Percentiles rank a stretch among this genome's conserved stretches.
phyloP scores from a whole-genome alignment of 2,329 filamentous ascomycete species.

The Curvularia spicifera region DNA sequence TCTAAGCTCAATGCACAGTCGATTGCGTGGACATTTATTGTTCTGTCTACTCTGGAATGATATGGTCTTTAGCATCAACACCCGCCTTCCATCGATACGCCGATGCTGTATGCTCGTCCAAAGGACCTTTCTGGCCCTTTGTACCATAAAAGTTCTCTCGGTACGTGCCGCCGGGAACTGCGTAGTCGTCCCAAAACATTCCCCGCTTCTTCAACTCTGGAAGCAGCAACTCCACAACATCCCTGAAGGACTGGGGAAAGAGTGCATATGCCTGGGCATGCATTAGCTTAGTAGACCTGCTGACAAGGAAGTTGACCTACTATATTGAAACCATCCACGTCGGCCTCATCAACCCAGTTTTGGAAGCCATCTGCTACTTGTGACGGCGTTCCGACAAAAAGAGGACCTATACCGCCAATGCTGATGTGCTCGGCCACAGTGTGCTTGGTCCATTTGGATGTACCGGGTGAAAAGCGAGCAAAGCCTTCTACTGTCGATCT shows the following conservation, averaged over 20 bases:
- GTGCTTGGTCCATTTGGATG: slow-evolving; percentile 74
- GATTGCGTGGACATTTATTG: neutral
- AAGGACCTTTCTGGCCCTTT: slow-evolving; percentile 58
- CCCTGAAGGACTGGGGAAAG: slow-evolving; percentile 72
- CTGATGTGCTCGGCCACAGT: slow-evolving; percentile 72
- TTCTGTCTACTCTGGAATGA: slow-evolving; percentile 26
- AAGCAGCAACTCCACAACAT: slow-evolving; percentile 69
- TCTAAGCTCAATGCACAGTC: neutral
- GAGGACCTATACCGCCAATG: slow-evolving; percentile 70
- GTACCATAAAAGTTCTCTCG: slow-evolving; percentile 66
- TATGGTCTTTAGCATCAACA: slow-evolving; percentile 40
- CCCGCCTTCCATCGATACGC: slow-evolving; percentile 54
- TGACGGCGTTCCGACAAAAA: slow-evolving; percentile 67
- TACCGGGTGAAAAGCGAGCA: slow-evolving; percentile 63
- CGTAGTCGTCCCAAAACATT: slow-evolving; percentile 62
- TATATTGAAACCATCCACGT: slow-evolving; percentile 78
- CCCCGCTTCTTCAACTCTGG: slow-evolving; percentile 68
- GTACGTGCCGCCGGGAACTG: slow-evolving; percentile 64
- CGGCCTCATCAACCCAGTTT: slow-evolving; percentile 70
- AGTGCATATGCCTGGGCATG: slow-evolving; percentile 62
- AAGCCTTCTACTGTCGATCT: slow-evolving; percentile 63
- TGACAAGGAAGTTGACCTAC: slow-evolving; percentile 52
- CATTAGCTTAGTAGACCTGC: neutral
- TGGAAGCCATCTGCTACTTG: slow-evolving; percentile 73
- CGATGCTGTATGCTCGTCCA: slow-evolving; percentile 60